A percentile compares a stretch with the other conserved stretches of the same genome.
Conservation (phyloP, 2,329 filamentous ascomycete species). For the Mycosphaerella sp. region DNA sequence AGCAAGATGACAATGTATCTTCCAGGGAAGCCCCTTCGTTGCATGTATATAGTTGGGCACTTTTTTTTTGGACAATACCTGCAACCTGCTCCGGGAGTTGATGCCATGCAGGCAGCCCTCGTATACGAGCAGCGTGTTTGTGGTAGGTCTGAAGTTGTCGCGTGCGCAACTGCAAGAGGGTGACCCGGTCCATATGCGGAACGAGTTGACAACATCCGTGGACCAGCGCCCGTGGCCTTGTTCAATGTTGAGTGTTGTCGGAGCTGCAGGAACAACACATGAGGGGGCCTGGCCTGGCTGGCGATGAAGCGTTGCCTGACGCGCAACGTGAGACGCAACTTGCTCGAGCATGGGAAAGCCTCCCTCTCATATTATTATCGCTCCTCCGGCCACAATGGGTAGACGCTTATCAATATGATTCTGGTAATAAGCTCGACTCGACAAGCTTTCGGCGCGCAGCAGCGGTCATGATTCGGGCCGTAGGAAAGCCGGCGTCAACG, state of each 20-base stretch:
- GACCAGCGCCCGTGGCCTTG: neutral
- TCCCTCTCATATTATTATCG: no score
- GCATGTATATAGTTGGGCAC: no score
- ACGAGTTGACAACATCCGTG: no score
- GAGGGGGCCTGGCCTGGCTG: neutral
- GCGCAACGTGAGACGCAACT: neutral
- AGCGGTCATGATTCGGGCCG: slow-evolving; percentile 2
- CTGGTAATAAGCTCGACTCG: neutral
- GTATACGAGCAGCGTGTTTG: no score
- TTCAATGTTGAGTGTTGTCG: neutral
- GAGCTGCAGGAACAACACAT: neutral
- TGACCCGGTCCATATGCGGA: no score
- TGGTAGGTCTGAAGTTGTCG: no score
- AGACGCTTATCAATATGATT: neutral
- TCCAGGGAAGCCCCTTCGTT: no score
- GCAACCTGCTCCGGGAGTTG: no score
- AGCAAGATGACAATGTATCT: no score
- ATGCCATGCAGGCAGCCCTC: no score
- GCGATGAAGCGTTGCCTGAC: neutral
- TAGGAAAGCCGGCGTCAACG: neutral
- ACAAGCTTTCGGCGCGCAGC: slow-evolving; percentile 3
- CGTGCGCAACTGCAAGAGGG: no score
- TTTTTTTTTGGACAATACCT: no score
- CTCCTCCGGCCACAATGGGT: neutral
- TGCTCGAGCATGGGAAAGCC: neutral